Base-by-base conservation (phyloP, 768 basidiomycete genomes). In the Mycena epipterygia region DNA sequence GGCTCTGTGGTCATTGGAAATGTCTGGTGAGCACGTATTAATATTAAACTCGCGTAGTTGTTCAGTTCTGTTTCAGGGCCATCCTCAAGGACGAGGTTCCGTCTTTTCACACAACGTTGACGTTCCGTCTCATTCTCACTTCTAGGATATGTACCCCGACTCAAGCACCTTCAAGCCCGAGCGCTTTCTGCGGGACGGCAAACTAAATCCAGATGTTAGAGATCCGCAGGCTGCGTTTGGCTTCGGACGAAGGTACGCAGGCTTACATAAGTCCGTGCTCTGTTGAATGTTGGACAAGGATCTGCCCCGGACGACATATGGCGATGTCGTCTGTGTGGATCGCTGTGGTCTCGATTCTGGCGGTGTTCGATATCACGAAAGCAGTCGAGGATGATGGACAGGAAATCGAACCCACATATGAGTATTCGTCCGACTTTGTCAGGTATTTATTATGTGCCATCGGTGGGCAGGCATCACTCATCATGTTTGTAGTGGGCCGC, bases 131-230 rank as follows among this genome's bases (percentile, higher is more conserved):
- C 11, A 3, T 5, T 42, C n/a, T n/a, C n/a, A n/a, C n/a, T n/a
- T 37, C 5, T 39, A 78, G 58, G 59, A 64, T 23, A 67, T 71
- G 5, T 86, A 84, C 57, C 79, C 81, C 9, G 73, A 81, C 21
- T 82, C 84, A 23, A 68, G 76, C 14, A 59, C 74, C 11, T 86
- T 86, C 70, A 71, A 71, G 0, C 85, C 84, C 9, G 84, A 84
- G 51, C 76, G 85, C n/a, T 86, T 81, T 63, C 68, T 83, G 9
- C 70, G 63, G 21, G 72, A 78, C 49, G 76, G 76, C 14, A 58
- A 70, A 29, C 55, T 75, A 7, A 67, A 78, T 32, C 60, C 66
- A 7, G 55, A 32, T 5, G 66, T 78, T 0, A 35, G 33, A 23
- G 59, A 72, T 39, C 68, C 72, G 2, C 65, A 67, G 17, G 58